Base-by-base conservation (phyloP, 768 basidiomycete genomes). In the Dentipellis sp. region DNA sequence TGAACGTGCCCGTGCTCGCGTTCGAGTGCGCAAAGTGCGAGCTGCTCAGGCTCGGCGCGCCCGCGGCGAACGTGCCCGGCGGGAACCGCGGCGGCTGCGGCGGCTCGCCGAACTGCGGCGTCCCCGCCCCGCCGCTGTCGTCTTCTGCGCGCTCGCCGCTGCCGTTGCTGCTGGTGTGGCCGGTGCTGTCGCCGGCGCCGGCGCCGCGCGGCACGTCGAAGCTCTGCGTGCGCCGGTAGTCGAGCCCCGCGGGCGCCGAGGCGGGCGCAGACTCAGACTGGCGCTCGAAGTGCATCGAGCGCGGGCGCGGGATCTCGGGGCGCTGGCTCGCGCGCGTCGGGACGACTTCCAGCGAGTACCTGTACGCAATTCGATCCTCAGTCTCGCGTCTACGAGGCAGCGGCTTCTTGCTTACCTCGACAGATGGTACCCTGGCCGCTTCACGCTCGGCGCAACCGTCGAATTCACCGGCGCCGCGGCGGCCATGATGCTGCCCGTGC, bases 401-500 rank as follows among this genome's bases (percentile, higher is more conserved):
- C 12, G n/a, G 1, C 56, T n/a, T n/a, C n/a, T n/a, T n/a, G n/a
- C 64, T 59, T 70, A 86, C 73, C 90, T 72, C 2, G 80, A 82
- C 9, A 92, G 71, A 52, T 77, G 75, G 61, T 82, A 90, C 12
- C 89, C 88, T 2, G 84, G 75, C 46, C 77, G 70, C 61, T 79
- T 77, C 38, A 86, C 63, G 60, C 83, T 77, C 1, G 88, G 86
- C 7, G 73, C 81, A 62, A 75, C 74, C 23, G 71, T 71, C 51
- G 69, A 78, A 46, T 74, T 69, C 10, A 63, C 60, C 0, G 86
- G 86, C 0, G 83, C 78, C 7, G 82, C 80, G 2, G 77, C 77
- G 16, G 85, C 87, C 1, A 77, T 71, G 8, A 91, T 69, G 50
- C 82, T 81, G 2, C 80, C 83, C 0, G 87, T 82, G 56, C 82